These are phyloP conservation scores for Lactifluus rugatus DNA, from an alignment of 768 basidiomycete genomes.

Conservation along the genomic window DNA sequence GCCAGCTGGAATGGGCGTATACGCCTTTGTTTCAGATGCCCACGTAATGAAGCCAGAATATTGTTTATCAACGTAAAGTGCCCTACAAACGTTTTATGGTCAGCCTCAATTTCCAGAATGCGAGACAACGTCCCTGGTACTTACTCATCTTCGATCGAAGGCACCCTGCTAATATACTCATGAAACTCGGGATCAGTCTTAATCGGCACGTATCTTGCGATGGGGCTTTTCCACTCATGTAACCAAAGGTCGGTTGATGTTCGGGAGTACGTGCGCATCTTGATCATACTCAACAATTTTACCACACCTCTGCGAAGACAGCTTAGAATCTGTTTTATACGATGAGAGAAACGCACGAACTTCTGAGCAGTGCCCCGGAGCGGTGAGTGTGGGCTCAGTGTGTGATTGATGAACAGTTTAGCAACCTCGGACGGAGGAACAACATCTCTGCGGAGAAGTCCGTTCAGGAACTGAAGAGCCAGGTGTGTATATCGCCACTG, in stretches of 20 bases:
- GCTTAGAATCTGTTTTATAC: slow-evolving; percentile 1
- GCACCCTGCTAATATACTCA: slow-evolving; percentile 28
- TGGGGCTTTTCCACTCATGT: slow-evolving; percentile 60
- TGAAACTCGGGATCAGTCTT: slow-evolving; percentile 43
- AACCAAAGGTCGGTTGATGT: slow-evolving; percentile 61
- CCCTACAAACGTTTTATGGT: slow-evolving; percentile 22
- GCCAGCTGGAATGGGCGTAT: slow-evolving; percentile 33
- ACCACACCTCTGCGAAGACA: slow-evolving; percentile 45
- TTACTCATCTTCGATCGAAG: slow-evolving; percentile 17
- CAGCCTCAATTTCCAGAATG: not conserved
- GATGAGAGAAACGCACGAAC: slow-evolving; percentile 29
- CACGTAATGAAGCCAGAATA: slow-evolving; percentile 73
- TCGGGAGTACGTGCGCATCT: slow-evolving; percentile 63
- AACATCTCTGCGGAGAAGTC: slow-evolving; percentile 55
- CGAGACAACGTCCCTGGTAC: not conserved
- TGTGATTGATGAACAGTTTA: slow-evolving; percentile 54
- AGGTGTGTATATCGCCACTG: slow-evolving; percentile 81
- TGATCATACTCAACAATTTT: slow-evolving; percentile 57
- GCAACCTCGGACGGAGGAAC: slow-evolving; percentile 43
- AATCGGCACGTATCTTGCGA: slow-evolving; percentile 38
- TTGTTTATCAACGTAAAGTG: slow-evolving; percentile 62
- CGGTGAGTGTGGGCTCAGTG: slow-evolving; percentile 60
- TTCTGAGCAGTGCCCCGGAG: slow-evolving; percentile 57
- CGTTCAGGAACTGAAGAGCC: slow-evolving; percentile 49
- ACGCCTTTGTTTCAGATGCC: slow-evolving; percentile 54